Evolutionary conservation across 2,329 filamentous ascomycete genomes (phyloP), one percentile per base, ranked within the genome.

Genomic region (Lojkania enalia): DNA sequence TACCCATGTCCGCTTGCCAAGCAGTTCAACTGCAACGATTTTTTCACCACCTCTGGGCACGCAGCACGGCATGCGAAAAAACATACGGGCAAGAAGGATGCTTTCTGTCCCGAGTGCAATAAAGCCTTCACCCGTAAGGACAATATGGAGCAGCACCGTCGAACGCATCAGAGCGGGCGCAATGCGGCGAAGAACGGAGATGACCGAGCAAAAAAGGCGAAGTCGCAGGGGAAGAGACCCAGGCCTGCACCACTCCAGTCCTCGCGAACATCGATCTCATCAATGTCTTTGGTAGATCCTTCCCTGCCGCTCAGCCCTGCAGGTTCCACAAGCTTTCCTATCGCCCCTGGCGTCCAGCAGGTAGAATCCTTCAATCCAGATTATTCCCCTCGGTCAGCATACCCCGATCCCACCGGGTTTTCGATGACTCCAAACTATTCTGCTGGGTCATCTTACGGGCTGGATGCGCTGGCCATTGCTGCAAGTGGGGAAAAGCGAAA

Each of bases 121-220:
- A 90, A 90, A 73, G 87, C 86, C 61, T 91, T 91, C 58, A 90
- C 86, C 9, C 85, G 87, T 52, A 84, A 86, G 57, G 87, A 91
- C 76, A 91, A 91, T 75, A 91, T 91, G 87, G 89, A 90, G 76
- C 87, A 90, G 71, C 87, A 91, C 61, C 78, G 88, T 20, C 82
- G 88, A 59, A 90, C 87, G 0, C 87, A 91, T 67, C 85, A 81
- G 51, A 76, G 71, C 49, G 75, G 74, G 3, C 74, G 75, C 40
- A 73, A 70, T 36, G 63, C 70, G 1, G 47, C 55, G 18, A 71
- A 71, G 44, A 51, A 49, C 35, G 51, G 36, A 20, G 67, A 71
- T 6, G 59, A 63, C 25, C 63, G 66, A n/a, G 54, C 64, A 16
- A 70, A 71, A 39, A 71, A 67, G 46, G 52, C 60, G n/a, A 70